Base-by-base conservation (phyloP, 331 rosid genomes). In the Arachis monticola region DNA sequence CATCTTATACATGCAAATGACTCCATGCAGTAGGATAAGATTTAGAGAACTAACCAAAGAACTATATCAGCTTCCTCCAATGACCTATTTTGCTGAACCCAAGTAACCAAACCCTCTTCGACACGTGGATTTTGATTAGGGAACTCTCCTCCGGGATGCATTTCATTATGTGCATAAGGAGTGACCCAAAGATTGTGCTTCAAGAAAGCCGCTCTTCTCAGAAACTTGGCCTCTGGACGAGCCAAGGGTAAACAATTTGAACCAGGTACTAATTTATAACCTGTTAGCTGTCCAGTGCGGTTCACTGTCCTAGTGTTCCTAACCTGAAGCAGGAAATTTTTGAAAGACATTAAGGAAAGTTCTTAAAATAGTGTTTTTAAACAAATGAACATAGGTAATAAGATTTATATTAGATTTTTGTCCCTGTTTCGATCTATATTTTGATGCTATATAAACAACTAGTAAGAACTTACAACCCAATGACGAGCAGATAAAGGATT, bases 131-230 rank as follows among this genome's bases (percentile, higher is more conserved):
- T 94, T 75, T 94, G 97, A 80, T 94, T 94, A 30, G 99, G 97
- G 74, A 94, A 94, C 82, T 94, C 96, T 60, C 97, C 97, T 69
- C 97, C 99, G 4, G 97, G 99, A 55, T 83, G 86, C 96, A 86
- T 92, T 83, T 94, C 97, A 69, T 78, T 83, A 3, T 78, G 86
- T 22, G 87, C 73, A 69, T 88, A 94, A 12, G 86, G 83, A 50
- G 99, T 94, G 64, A 94, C 97, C 99, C 99, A 94, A 79, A 94
- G 97, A 81, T 94, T 94, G 70, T 90, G 97, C 84, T 92, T 92
- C 83, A 92, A 82, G 85, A 92, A 92, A 79, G 96, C 85, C 67
- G 97, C 91, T 90, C 97, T 83, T 71, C 97, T 86, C n/a, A 92
- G 82, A 76, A 92, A 90, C 86, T 90, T 90, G 81, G 97, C 97